These are phyloP conservation scores for Pisolithus microcarpus DNA, from an alignment of 768 basidiomycete genomes.

Conservation along the genomic window DNA sequence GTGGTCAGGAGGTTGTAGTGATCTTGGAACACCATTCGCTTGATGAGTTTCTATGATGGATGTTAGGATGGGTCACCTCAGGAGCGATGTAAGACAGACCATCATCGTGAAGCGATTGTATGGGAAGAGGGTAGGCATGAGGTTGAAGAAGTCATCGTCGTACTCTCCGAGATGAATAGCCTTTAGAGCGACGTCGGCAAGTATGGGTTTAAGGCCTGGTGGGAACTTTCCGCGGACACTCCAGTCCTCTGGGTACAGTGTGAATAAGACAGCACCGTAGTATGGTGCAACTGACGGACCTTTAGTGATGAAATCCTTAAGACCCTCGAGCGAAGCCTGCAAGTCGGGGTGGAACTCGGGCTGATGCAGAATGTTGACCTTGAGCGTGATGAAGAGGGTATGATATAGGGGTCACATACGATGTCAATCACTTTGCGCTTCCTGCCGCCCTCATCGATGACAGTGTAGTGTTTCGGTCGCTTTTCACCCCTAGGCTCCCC, in stretches of 20 bases:
- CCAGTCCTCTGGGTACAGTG: conserved; percentile 53
- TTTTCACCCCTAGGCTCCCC: conserved; percentile 35
- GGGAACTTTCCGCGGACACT: conserved; percentile 87
- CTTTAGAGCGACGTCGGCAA: conserved; percentile 63
- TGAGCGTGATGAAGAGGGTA: not conserved
- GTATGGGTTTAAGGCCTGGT: conserved; percentile 60
- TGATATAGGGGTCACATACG: conserved; percentile 29
- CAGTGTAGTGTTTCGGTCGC: conserved; percentile 51
- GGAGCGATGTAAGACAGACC: conserved; percentile 31
- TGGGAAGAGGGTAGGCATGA: conserved; percentile 82
- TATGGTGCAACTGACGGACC: conserved; percentile 30
- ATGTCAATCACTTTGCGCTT: conserved; percentile 65
- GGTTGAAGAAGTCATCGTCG: conserved; percentile 85
- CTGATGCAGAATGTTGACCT: conserved; percentile 22
- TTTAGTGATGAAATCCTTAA: conserved; percentile 53
- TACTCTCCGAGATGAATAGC: conserved; percentile 85
- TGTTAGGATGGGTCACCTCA: conserved; percentile 5
- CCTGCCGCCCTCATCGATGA: conserved; percentile 53
- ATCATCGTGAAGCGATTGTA: conserved; percentile 96
- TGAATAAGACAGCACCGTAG: not conserved
- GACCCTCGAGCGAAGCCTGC: conserved; percentile 49
- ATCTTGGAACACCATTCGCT: conserved; percentile 75
- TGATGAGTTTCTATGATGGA: conserved; percentile 73
- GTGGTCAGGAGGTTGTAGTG: conserved; percentile 61
- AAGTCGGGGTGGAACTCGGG: conserved; percentile 67